Evolutionary conservation across 129 eudicot species (phyloP), one percentile per base, ranked within the genome.

Genomic region (Centella asiatica): DNA sequence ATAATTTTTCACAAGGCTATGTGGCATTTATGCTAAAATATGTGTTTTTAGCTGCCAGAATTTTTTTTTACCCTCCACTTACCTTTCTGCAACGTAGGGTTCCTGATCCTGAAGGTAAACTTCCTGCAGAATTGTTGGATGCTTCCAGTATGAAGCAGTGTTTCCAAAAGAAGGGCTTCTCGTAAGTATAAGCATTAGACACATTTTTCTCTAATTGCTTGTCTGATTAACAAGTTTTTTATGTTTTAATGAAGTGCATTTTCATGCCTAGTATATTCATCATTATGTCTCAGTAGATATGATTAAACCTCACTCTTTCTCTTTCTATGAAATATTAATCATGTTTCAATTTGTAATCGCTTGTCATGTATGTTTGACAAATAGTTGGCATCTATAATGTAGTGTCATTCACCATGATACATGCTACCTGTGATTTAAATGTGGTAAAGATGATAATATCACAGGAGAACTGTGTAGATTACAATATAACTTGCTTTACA

Each of bases 81-180:
- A 15, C 58, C 36, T 64, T 47, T 71, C 45, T 72, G 59, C 71
- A 26, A 18, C 55, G 17, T 74, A 92, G 99, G 84, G 76, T 65
- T 27, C 83, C 95, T 66, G 99, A 92, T 78, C 96, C 96, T 17
- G 95, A 87, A 75, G 96, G 90, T 17, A 87, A 55, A 70, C 92
- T 92, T 64, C 99, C 99, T 9, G 88, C 83, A 75, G 99, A 92
- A 78, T 61, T 96, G 18, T 76, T 87, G 39, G 88, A 87, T 68
- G 95, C 95, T 36, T 65, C 68, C 46, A 78, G 78, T 60, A 61
- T 92, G 66, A 92, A 92, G 71, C 79, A 76, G 53, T 68, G 76
- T 72, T 92, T 92, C 52, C 60, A 78, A 76, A 69, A 58, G 60
- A 92, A 92, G 81, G 95, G 98, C 71, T 90, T 90, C 80, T 77